Evolutionary conservation across 2,329 filamentous ascomycete species (phyloP), one percentile per base, ranked within the genome.

Genomic region (Calonectria montana): DNA sequence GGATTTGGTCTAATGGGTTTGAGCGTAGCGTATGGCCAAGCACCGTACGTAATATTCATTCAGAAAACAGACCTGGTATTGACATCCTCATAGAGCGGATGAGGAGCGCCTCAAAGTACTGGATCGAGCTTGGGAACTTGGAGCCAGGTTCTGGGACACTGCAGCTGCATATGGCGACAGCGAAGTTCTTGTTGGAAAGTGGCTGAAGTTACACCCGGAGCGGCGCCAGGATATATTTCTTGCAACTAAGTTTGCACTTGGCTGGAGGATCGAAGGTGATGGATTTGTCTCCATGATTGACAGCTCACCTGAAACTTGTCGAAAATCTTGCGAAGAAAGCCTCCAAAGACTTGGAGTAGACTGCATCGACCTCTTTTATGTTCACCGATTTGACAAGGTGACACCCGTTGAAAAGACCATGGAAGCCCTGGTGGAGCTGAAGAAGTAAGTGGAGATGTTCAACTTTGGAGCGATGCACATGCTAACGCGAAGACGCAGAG

Each of bases 341-440:
- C 80, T 91, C n/a, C 50, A 82, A 73, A 18, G 12, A 4, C 63
- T 71, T 3, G 86, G 86, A 2, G 84, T 87, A 0, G 81, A 83
- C 4, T 85, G 85, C 69, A 86, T 91, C 67, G 89, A 91, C 74
- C 83, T 91, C 10, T 85, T 87, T 73, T 87, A 88, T 74, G 82
- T 86, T 31, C 87, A 89, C 71, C 83, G 87, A 4, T 67, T 87
- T 27, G 86, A 89, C 69, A 78, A 79, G 1, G 75, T 79, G 13
- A 86, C 84, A 0, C 85, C 86, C 0, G 80, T 85, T 15, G 85
- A 87, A 73, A 84, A 87, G 74, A 89, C 87, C 0, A 81, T 89
- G 4, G 77, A 83, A 35, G 86, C 82, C 18, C 80, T 90, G 81
- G 85, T 83, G 66, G 78, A 86, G 75, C 75, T 87, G n/a, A 83